These are phyloP conservation scores for Metschnikowia matae DNA, from an alignment of 805 yeast species.

Conservation along the genomic window DNA sequence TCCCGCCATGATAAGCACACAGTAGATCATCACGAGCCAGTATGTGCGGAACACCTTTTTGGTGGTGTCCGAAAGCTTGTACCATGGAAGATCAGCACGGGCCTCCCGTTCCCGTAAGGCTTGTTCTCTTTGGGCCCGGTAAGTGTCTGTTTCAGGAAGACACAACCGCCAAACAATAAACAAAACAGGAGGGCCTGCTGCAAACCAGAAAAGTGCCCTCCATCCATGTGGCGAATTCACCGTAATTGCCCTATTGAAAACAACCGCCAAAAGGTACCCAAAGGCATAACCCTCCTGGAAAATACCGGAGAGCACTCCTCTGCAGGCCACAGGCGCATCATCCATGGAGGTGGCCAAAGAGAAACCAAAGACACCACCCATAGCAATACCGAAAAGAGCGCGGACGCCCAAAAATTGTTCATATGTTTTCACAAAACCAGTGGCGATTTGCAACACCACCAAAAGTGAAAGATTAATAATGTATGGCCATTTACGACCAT, in stretches of 20 bases:
- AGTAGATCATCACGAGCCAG: constrained; percentile 59
- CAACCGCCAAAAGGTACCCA: constrained; percentile 62
- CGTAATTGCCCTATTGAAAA: constrained; percentile 59
- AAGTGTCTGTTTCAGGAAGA: constrained; percentile 58
- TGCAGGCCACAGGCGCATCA: constrained; percentile 54
- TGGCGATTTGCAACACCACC: constrained; percentile 55
- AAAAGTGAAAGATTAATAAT: constrained; percentile 43
- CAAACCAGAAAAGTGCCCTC: constrained; percentile 68
- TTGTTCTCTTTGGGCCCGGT: constrained; percentile 22
- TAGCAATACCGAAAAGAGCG: constrained; percentile 60
- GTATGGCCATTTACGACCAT: constrained; percentile 60
- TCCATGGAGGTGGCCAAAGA: constrained; percentile 65
- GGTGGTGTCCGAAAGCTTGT: constrained; percentile 9
- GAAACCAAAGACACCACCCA: constrained; percentile 71
- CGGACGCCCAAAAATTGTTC: constrained; percentile 58
- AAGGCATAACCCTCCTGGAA: constrained; percentile 80
- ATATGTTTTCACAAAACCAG: constrained; percentile 57
- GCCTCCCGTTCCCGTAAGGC: constrained; percentile 7
- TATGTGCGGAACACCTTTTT: constrained; percentile 38
- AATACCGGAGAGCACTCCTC: constrained; percentile 60
- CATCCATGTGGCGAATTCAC: constrained; percentile 48
- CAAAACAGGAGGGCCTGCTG: constrained; percentile 63
- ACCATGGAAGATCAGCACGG: constrained; percentile 9
- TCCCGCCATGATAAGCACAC: constrained; percentile 46
- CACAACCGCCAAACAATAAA: constrained; percentile 54